These are phyloP conservation scores for Casuarina cunninghamiana DNA, from an alignment of 306 rosid genomes.

Conservation along the genomic window DNA sequence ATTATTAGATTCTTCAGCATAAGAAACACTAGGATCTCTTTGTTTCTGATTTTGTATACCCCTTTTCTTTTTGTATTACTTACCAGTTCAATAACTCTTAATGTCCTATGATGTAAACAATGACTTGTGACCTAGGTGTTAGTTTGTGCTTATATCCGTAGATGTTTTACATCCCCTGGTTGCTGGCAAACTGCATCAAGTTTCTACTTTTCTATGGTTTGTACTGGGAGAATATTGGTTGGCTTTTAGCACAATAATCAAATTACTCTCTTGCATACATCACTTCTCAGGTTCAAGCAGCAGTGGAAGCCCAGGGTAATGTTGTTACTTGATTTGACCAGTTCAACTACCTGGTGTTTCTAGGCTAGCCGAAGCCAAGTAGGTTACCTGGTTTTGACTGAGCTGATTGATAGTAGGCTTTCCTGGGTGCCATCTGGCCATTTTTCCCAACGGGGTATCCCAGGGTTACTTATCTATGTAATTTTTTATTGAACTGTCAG, in stretches of 20 bases:
- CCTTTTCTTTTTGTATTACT: too few relatives aligned
- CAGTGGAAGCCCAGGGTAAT: conserved; percentile 1
- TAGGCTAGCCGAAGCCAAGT: neutral
- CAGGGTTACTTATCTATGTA: neutral
- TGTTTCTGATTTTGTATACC: too few relatives aligned
- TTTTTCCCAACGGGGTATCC: neutral
- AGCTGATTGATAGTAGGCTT: neutral
- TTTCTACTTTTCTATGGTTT: too few relatives aligned
- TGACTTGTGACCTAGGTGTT: too few relatives aligned
- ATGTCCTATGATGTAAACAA: too few relatives aligned
- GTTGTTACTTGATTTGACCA: neutral
- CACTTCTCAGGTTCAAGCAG: neutral
- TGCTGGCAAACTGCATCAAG: too few relatives aligned
- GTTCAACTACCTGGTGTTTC: neutral
- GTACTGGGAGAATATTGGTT: too few relatives aligned
- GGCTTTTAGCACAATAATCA: neutral
- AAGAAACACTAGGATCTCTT: too few relatives aligned
- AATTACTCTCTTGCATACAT: neutral
- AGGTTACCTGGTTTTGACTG: neutral
- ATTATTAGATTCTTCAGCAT: too few relatives aligned
- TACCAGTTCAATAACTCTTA: too few relatives aligned
- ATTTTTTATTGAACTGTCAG: neutral
- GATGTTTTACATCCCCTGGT: too few relatives aligned
- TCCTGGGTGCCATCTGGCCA: neutral
- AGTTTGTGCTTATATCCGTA: too few relatives aligned